These are phyloP conservation scores for Paraphoma chrysanthemicola DNA, from an alignment of 2,329 filamentous ascomycete species.

Conservation along the genomic window DNA sequence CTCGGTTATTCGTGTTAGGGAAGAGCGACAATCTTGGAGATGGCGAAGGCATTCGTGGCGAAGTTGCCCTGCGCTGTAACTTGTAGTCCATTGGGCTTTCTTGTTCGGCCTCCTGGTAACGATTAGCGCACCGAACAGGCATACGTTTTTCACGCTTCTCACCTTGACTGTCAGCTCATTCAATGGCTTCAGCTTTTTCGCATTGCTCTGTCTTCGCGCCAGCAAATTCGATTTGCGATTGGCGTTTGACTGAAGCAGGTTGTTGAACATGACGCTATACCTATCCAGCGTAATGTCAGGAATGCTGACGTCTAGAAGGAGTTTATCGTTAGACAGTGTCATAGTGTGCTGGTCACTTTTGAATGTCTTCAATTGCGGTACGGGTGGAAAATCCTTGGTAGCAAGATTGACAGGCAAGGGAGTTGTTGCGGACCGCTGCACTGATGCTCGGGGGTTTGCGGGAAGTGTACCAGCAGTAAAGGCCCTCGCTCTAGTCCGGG, in stretches of 20 bases:
- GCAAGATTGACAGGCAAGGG: conserved; percentile 20
- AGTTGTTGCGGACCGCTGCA: conserved; percentile 24
- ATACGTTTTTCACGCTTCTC: conserved; percentile 5
- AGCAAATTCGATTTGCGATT: conserved; percentile 38
- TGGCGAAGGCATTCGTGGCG: conserved; percentile 36
- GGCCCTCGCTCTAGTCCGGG: conserved; percentile 22
- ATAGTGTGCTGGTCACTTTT: conserved; percentile 12
- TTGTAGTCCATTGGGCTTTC: conserved; percentile 24
- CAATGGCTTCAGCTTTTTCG: conserved; percentile 43
- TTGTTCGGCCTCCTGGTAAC: conserved; percentile 22
- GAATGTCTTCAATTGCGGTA: conserved; percentile 28
- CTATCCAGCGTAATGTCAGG: conserved; percentile 82
- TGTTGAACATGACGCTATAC: conserved; percentile 93
- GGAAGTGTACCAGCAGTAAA: conserved; percentile 24
- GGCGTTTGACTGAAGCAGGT: conserved; percentile 63
- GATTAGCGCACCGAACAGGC: conserved; percentile 11
- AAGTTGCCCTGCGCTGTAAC: conserved; percentile 41
- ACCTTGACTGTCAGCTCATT: conserved; percentile 43
- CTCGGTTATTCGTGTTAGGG: conserved; percentile 30
- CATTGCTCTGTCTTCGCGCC: conserved; percentile 43
- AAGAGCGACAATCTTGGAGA: conserved; percentile 43
- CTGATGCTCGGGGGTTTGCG: conserved; percentile 15
- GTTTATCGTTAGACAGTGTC: conserved; percentile 22
- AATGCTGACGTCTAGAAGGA: conserved; percentile 75
- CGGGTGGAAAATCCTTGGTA: conserved; percentile 8